Conservation (phyloP, 495 filamentous ascomycete genomes). For the Tuber indicum region DNA sequence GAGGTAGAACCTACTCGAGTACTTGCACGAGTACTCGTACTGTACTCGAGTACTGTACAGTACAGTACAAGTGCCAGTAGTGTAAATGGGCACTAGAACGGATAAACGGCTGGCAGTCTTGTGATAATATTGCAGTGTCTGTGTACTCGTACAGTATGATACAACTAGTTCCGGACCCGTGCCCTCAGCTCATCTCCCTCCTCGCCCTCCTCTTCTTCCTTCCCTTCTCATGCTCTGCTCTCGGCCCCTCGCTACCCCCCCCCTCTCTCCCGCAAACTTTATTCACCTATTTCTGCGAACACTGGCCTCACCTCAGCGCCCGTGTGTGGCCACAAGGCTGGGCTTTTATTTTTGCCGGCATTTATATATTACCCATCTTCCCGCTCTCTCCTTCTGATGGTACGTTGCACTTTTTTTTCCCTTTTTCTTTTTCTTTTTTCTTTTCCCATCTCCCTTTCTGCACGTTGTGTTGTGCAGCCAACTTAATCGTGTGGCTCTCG, state of each 20-base stretch:
- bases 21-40: too few species aligned
- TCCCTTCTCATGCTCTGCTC: background rate
- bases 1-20: background rate
- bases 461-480: slow-evolving; percentile 16
- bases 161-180: background rate
- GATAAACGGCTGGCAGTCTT: background rate
- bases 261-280: background rate
- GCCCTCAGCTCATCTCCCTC: background rate
- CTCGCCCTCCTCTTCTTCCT: background rate
- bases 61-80: background rate
- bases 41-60: background rate
- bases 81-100: too few species aligned
- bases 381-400: slow-evolving; percentile 11
- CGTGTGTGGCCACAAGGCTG: too few species aligned
- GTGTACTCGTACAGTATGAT: too few species aligned
- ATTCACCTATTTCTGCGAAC: background rate
- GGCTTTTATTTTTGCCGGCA: background rate
- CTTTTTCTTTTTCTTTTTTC: slow-evolving; percentile 5
- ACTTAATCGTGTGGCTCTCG: slow-evolving; percentile 25
- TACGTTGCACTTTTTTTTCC: slow-evolving; percentile 7
- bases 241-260: background rate
- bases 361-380: slow-evolving; percentile 13
- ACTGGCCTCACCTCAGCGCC: background rate
- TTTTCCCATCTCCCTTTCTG: slow-evolving; percentile 3
- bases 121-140: background rate